Base-by-base conservation (phyloP, 345 rosid genomes). In the Triadica sebifera region DNA sequence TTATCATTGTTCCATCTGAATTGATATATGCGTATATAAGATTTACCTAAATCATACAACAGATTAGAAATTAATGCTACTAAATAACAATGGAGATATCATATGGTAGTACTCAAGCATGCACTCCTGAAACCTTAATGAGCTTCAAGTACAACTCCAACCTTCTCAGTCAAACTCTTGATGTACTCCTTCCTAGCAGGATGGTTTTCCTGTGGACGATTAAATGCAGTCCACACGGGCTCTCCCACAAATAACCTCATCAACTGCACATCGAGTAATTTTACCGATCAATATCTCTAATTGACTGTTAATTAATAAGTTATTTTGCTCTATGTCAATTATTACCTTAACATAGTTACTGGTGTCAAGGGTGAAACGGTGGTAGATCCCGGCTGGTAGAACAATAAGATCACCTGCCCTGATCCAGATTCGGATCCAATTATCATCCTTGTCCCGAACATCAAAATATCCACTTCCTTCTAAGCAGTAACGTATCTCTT, bases 401-500 rank as follows among this genome's bases (percentile, higher is more conserved):
- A 91, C 80, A 55, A 91, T 88, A 62, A 93, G 97, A 81, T 94
- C 93, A 0, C 97, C 97, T 0, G 91, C 82, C 83, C 81, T 86
- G 76, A 90, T 85, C 91, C 87, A 87, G 59, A 91, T 87, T 63
- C 96, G 86, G 37, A 91, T 89, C 98, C 97, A 92, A 34, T 78
- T 76, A 61, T 92, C 97, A 57, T 82, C 81, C 72, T 86, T 88
- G 86, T 90, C 96, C 15, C 96, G 85, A 70, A 92, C 91, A 81
- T 94, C 96, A 68, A 92, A 94, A 77, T 94, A 94, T 15, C 93
- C 98, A 69, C 93, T 88, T 58, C 98, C 98, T 15, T 81, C 85
- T 52, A 91, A 63, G 86, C 92, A 91, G 83, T 91, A 91, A 67
- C 97, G 94, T 53, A 93, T 91, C 86, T 93, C 98, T 74, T 91